Evolutionary conservation across 495 filamentous ascomycete genomes (phyloP), one percentile per base, ranked within the genome.

Genomic region (Xylaria nigripes): DNA sequence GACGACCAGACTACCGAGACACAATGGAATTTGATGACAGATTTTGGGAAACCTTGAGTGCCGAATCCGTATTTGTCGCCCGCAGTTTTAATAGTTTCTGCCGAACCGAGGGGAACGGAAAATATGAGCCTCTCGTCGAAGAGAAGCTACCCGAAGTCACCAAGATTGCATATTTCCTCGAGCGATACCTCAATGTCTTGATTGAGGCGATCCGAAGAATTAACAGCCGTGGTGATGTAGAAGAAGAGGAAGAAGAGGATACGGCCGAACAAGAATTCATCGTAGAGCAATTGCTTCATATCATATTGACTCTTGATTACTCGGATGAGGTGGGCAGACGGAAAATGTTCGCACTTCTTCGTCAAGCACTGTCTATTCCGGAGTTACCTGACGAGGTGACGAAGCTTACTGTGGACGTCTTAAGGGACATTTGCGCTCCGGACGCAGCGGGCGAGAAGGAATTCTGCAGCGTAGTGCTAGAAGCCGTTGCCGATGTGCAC

Each of bases 91-190:
- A 96, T 58, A 89, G 94, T 62, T 96, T 89, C 66, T 96, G 91
- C 64, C 81, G 83, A 0, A 75, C 54, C 25, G 80, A 86, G 48
- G 82, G 83, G 21, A 83, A 86, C 48, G 78, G 76, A 16, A 89
- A 83, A 65, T 86, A 77, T 48, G 85, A 89, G 50, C 73, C 72
- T 13, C 71, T 93, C 15, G 73, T 86, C 12, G 92, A 96, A 60
- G 90, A 94, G 61, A 96, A 95, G 67, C 83, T 99, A 70, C 94
- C 94, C 0, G 92, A 94, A 70, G 89, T 96, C 23, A 95, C 87
- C 9, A 87, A 86, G 48, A 79, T 97, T 6, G 91, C 88, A 9
- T 88, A 85, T 61, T 86, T 85, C 66, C 76, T 97, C 2, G 79
- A 90, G 59, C 81, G 82, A 21, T 88, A 96, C 61, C 76, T 90